These are phyloP conservation scores for Backusella tarrabulga DNA, from an alignment of 192 early-diverging fungal genomes.

Conservation along the genomic window DNA sequence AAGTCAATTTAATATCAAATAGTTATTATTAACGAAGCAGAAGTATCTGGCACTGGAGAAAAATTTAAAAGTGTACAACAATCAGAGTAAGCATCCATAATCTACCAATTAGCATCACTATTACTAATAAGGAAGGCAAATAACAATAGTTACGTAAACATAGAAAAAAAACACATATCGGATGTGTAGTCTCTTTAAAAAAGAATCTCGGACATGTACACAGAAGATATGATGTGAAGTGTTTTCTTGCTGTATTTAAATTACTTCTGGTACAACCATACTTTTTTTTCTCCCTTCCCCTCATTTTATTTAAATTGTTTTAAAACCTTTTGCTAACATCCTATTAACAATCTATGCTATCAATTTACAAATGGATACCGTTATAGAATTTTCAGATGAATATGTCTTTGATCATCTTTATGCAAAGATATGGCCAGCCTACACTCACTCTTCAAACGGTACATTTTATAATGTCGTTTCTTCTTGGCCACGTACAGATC, in stretches of 20 bases:
- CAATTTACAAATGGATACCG: slow-evolving; percentile 54
- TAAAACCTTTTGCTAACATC: not conserved
- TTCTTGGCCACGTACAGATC: slow-evolving; percentile 52
- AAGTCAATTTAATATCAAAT: not conserved
- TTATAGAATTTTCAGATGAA: slow-evolving; percentile 60
- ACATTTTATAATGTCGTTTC: slow-evolving; percentile 34
- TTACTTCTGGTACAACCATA: not conserved
- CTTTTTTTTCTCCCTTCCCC: not conserved
- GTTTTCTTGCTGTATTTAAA: slow-evolving; percentile 2
- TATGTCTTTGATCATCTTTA: slow-evolving; percentile 67
- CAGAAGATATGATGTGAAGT: slow-evolving; percentile 1
- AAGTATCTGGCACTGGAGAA: not conserved
- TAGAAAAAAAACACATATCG: not conserved
- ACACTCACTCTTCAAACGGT: slow-evolving; percentile 41
- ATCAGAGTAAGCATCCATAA: not conserved
- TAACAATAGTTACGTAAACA: not conserved
- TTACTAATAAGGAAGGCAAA: not conserved
- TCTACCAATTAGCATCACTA: not conserved
- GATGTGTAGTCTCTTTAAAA: not conserved
- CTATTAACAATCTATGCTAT: not conserved
- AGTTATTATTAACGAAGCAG: not conserved
- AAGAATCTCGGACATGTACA: not conserved
- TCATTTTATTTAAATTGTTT: not conserved
- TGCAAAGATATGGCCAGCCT: slow-evolving; percentile 17
- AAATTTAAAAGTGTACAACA: not conserved